Evolutionary conservation across 192 early-diverging fungal genomes (phyloP).

Genomic region (Cetraspora pellucida): DNA sequence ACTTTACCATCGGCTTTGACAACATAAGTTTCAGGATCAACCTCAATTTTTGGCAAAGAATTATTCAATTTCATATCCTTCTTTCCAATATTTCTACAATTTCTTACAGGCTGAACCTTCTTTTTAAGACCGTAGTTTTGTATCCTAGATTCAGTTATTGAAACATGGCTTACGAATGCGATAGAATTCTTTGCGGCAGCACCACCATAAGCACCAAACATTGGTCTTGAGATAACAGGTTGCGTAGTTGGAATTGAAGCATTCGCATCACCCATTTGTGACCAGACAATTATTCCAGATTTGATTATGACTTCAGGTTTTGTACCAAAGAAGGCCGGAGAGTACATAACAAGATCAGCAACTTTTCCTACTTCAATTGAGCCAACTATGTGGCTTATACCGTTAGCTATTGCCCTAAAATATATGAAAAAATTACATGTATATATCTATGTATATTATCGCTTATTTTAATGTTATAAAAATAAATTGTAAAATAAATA

Average conservation of each 20-base stretch:
- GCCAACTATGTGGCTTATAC: constrained; percentile 84
- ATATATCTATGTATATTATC: not conserved
- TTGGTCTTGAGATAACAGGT: constrained; percentile 81
- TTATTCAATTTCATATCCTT: constrained; percentile 87
- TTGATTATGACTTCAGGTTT: constrained; percentile 89
- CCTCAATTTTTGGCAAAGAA: constrained; percentile 69
- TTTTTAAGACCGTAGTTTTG: constrained; percentile 71
- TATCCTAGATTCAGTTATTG: constrained; percentile 58
- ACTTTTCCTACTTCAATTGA: constrained; percentile 93
- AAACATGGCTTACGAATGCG: constrained; percentile 82
- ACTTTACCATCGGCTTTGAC: constrained; percentile 78
- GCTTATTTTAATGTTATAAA: not conserved
- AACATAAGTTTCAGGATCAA: constrained; percentile 92
- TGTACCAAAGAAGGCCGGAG: constrained; percentile 83
- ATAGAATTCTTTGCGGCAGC: constrained; percentile 63
- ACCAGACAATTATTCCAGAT: constrained; percentile 82
- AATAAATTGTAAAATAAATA: not conserved
- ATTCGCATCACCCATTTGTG: constrained; percentile 92
- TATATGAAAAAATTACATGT: not conserved
- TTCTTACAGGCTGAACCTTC: constrained; percentile 66
- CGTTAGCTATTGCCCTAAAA: constrained; percentile 81
- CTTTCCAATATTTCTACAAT: constrained; percentile 79
- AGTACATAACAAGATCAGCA: constrained; percentile 90
- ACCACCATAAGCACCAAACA: constrained; percentile 77
- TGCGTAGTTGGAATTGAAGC: constrained; percentile 95